Conservation (phyloP, 2,329 filamentous ascomycete genomes). For the Claviceps africana region DNA sequence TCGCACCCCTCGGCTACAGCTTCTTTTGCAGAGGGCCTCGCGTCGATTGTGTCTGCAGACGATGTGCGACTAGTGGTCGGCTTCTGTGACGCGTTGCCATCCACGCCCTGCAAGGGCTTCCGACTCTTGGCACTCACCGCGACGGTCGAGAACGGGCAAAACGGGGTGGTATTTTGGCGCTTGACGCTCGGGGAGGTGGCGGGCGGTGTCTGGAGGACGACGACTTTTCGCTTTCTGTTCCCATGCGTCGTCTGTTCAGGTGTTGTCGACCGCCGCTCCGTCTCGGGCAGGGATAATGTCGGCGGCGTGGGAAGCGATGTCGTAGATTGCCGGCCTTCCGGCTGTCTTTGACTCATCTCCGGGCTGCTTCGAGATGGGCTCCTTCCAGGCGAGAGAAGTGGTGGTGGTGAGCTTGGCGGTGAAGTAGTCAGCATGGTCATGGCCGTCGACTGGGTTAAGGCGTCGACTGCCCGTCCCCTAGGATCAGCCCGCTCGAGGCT, state of each 20-base stretch:
- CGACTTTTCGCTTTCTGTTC: conserved; percentile 5
- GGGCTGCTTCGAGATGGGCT: neutral
- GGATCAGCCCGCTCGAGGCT: conserved; percentile 44
- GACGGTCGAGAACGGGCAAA: neutral
- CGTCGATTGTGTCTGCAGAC: neutral
- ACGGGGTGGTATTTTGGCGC: neutral
- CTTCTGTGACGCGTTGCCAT: conserved; percentile 11
- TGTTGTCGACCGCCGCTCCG: neutral
- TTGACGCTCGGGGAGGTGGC: conserved; percentile 8
- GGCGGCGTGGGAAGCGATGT: conserved; percentile 6
- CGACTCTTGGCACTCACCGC: conserved; percentile 5
- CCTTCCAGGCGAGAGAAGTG: neutral
- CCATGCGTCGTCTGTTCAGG: neutral
- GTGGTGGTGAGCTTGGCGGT: conserved; percentile 9
- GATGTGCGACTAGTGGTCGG: neutral
- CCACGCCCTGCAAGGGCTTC: conserved; percentile 11
- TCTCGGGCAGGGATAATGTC: conserved; percentile 5
- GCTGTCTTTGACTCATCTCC: neutral
- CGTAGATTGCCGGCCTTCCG: neutral
- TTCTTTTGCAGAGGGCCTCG: neutral
- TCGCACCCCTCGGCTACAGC: neutral
- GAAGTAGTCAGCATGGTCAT: conserved; percentile 23
- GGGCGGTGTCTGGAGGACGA: neutral
- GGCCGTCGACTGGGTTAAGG: conserved; percentile 30
- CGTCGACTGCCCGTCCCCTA: conserved; percentile 26